Conservation (phyloP, 1,284 basidiomycete species). For the Sanguinoderma infundibulare region DNA sequence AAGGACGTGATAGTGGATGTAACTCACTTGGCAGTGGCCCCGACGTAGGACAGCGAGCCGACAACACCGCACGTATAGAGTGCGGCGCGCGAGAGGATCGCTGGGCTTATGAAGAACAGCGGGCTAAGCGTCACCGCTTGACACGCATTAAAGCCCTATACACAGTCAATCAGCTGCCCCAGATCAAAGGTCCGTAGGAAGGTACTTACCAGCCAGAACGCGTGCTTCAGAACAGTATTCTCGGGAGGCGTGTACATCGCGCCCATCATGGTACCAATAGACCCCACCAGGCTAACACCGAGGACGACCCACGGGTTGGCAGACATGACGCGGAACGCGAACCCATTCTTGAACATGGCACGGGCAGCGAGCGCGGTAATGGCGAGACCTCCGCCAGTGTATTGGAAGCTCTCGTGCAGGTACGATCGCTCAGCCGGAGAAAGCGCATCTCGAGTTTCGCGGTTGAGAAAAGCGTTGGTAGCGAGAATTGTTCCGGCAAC, state of each 20-base stretch:
- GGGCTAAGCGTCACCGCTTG: conserved; percentile 87
- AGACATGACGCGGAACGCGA: conserved; percentile 81
- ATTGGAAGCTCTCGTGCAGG: conserved; percentile 85
- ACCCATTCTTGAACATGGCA: conserved; percentile 76
- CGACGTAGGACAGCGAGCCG: conserved; percentile 85
- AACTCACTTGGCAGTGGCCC: conserved; percentile 82
- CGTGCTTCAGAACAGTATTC: conserved; percentile 71
- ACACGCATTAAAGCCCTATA: conserved; percentile 82
- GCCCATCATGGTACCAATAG: conserved; percentile 81
- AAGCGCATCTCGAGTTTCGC: conserved; percentile 76
- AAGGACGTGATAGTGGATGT: not conserved
- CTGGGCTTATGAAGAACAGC: conserved; percentile 86
- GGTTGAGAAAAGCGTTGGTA: conserved; percentile 71
- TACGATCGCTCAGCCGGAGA: conserved; percentile 66
- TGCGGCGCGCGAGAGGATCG: conserved; percentile 86
- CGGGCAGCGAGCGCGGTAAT: conserved; percentile 83
- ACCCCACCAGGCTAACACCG: conserved; percentile 80
- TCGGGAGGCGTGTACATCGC: conserved; percentile 78
- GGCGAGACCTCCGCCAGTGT: conserved; percentile 82
- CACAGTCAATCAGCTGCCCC: conserved; percentile 5
- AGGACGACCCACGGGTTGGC: conserved; percentile 90
- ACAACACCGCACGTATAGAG: conserved; percentile 89
- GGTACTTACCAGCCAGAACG: conserved; percentile 73
- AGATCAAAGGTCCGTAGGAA: not conserved
- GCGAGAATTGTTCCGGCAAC: conserved; percentile 72